Conservation (phyloP, 1,139 yeast genomes). For the Sugiyamaella novakii region DNA sequence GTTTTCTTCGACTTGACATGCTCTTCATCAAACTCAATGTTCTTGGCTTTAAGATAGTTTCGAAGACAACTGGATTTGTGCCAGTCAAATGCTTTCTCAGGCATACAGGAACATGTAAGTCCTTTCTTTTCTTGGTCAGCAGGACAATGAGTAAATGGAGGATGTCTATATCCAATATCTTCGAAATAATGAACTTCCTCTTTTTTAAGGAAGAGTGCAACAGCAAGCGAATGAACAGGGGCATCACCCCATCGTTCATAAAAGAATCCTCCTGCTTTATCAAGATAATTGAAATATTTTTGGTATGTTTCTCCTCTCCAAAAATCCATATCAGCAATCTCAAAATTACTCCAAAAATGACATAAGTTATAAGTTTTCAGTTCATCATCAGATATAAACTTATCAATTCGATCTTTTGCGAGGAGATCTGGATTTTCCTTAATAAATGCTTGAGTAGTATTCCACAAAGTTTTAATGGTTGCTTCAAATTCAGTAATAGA, state of each 20-base stretch:
- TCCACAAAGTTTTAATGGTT: constrained; percentile 65
- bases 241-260: constrained; percentile 98
- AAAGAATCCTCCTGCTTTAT: constrained; percentile 80
- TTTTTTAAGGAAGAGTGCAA: constrained; percentile 65
- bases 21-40: constrained; percentile 20
- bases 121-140: constrained; percentile 32
- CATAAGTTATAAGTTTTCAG: constrained; percentile 63
- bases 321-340: constrained; percentile 75
- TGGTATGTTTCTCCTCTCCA: constrained; percentile 70
- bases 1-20: constrained; percentile 5
- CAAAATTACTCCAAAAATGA: constrained; percentile 94
- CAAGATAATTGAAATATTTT: constrained; percentile 70
- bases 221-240: constrained; percentile 86
- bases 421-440: constrained; percentile 53
- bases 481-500: constrained; percentile 61
- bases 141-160: constrained; percentile 78
- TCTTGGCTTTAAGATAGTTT: constrained; percentile 29
- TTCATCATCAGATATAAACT: constrained; percentile 70
- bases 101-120: constrained; percentile 32
- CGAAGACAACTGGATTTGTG: constrained; percentile 34
- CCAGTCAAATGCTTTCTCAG: constrained; percentile 32
- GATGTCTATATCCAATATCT: constrained; percentile 79
- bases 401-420: constrained; percentile 65
- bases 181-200: constrained; percentile 74
- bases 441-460: constrained; percentile 54